Evolutionary conservation across 352 stramenopile species (phyloP).

Genomic region (Globisporangium cederbergense): DNA sequence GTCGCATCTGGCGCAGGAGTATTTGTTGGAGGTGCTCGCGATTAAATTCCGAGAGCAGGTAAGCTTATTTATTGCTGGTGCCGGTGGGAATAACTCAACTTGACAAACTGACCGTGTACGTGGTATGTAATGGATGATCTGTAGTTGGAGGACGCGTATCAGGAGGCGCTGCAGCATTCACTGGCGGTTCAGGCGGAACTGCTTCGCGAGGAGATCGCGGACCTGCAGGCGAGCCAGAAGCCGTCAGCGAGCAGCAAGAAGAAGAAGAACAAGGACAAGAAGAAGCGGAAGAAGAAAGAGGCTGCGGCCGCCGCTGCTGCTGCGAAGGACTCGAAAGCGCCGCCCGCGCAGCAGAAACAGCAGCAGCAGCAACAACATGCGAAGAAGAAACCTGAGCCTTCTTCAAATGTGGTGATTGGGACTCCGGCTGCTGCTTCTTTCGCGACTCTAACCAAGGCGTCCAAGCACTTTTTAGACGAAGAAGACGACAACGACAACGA

Average conservation of each 20-base stretch:
- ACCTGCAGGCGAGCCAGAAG: slow-evolving; percentile 62
- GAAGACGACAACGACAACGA: slow-evolving; percentile 11
- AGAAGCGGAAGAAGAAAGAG: slow-evolving; percentile 57
- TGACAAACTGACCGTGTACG: not conserved
- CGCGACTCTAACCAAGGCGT: slow-evolving; percentile 1
- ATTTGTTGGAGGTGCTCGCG: slow-evolving; percentile 69
- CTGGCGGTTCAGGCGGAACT: slow-evolving; percentile 70
- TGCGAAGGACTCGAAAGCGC: slow-evolving; percentile 22
- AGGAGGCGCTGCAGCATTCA: slow-evolving; percentile 75
- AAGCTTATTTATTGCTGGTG: not conserved
- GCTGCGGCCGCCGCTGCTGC: slow-evolving; percentile 12
- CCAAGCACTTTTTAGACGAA: slow-evolving; percentile 9
- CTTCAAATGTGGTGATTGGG: not conserved
- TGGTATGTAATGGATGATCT: slow-evolving; percentile 8
- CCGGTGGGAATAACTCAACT: not conserved
- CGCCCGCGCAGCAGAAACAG: slow-evolving; percentile 18
- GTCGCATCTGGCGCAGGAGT: slow-evolving; percentile 72
- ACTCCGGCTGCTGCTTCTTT: not conserved
- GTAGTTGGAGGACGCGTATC: slow-evolving; percentile 65
- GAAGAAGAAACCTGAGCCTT: slow-evolving; percentile 13
- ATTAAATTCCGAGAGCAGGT: slow-evolving; percentile 84
- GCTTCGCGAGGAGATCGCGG: slow-evolving; percentile 66
- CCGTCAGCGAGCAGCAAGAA: slow-evolving; percentile 57
- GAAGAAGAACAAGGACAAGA: slow-evolving; percentile 77
- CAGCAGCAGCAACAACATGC: not conserved